Evolutionary conservation across 78 protist species (phyloP).

Genomic region (Bodo saltans): DNA sequence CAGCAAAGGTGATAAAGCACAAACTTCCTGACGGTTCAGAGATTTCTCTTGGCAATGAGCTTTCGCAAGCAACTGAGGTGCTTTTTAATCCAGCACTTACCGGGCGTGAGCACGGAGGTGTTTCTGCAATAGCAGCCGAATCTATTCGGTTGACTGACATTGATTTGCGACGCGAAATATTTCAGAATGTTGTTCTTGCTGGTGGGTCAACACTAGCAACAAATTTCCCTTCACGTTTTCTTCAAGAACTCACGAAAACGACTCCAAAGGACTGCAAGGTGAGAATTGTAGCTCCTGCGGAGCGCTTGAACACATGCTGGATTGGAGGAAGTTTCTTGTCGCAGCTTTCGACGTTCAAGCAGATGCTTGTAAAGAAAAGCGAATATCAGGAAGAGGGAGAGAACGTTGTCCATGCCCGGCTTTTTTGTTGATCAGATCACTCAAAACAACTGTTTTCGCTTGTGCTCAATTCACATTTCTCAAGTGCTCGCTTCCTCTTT

Average conservation of each 20-base stretch:
- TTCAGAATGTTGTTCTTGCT: slow-evolving; percentile 35
- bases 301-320: slow-evolving; percentile 11
- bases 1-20: slow-evolving; percentile 58
- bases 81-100: slow-evolving; percentile 73
- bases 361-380: background rate
- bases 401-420: background rate
- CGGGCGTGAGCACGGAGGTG: slow-evolving; percentile 71
- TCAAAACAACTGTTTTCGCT: too few relatives aligned
- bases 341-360: slow-evolving; percentile 2
- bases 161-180: slow-evolving; percentile 52
- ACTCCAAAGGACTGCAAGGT: background rate
- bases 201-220: slow-evolving; percentile 44
- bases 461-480: too few relatives aligned
- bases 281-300: slow-evolving; percentile 4
- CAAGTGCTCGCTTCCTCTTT: too few relatives aligned
- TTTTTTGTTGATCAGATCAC: too few relatives aligned
- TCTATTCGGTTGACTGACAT: slow-evolving; percentile 36
- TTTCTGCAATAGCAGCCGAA: slow-evolving; percentile 1
- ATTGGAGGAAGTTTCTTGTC: slow-evolving; percentile 3
- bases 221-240: slow-evolving; percentile 21
- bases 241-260: background rate
- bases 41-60: slow-evolving; percentile 67
- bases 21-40: slow-evolving; percentile 42
- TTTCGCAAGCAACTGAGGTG: slow-evolving; percentile 80
- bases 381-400: background rate